These are phyloP conservation scores for Mesotaenium endlicherianum DNA, from an alignment of 139 green algal species.

Conservation along the genomic window DNA sequence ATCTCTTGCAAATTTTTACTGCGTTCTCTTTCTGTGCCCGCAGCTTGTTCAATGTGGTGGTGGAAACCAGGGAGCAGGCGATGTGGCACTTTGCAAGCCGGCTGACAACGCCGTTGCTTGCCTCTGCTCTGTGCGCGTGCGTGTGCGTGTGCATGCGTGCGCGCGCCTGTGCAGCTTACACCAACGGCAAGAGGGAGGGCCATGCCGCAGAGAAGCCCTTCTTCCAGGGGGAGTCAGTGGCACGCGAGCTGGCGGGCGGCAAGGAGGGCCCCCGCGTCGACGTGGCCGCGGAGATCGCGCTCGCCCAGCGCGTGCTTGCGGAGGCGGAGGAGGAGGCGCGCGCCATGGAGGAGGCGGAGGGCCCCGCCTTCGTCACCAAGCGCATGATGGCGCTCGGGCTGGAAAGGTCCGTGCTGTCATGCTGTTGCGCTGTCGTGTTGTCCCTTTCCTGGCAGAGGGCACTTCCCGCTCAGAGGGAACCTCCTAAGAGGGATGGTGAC, in stretches of 20 bases:
- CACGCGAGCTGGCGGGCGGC: slow-evolving; percentile 7
- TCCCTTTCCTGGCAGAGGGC: too few relatives aligned
- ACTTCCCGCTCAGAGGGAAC: too few relatives aligned
- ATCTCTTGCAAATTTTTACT: too few relatives aligned
- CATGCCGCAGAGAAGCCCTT: slow-evolving; percentile 21
- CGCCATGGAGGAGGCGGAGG: neutral
- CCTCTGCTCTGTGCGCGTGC: too few relatives aligned
- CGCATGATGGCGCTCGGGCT: slow-evolving; percentile 29
- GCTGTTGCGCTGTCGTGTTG: too few relatives aligned
- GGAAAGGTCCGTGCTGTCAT: slow-evolving; percentile 22
- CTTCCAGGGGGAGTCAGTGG: slow-evolving; percentile 21
- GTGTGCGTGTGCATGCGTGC: too few relatives aligned
- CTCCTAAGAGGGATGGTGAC: too few relatives aligned
- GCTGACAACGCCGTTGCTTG: too few relatives aligned
- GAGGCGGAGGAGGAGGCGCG: slow-evolving; percentile 13
- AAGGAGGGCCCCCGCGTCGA: neutral
- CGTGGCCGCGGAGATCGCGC: slow-evolving; percentile 30
- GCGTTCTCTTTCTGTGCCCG: too few relatives aligned
- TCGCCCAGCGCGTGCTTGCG: neutral
- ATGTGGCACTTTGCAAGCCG: too few relatives aligned
- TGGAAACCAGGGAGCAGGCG: too few relatives aligned
- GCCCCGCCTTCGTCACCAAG: neutral
- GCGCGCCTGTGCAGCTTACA: slow-evolving; percentile 29
- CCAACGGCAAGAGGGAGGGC: slow-evolving; percentile 44
- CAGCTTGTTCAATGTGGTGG: too few relatives aligned